Conservation (phyloP, 2,329 filamentous ascomycete genomes). For the Cryphonectria nitschkei region DNA sequence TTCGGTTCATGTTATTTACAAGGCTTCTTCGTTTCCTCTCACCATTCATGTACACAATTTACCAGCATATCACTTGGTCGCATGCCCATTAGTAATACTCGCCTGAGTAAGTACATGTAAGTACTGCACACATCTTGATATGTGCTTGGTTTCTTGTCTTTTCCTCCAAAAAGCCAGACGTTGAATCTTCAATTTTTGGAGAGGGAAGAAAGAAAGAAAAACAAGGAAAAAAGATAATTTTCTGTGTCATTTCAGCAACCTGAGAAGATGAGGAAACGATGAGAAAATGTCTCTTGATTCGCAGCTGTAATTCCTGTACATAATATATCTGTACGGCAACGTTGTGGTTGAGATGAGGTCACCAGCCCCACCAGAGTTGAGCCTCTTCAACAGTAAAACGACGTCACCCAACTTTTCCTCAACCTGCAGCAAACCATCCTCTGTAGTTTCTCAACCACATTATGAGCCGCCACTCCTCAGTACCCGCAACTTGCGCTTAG, state of each 20-base stretch:
- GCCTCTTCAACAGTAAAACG: conserved; percentile 9
- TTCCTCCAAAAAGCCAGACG: too few species aligned
- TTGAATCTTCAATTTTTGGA: too few species aligned
- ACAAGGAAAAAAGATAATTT: too few species aligned
- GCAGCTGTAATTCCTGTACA: too few species aligned
- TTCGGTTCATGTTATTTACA: not conserved
- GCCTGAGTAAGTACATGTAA: too few species aligned
- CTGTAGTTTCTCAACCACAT: not conserved
- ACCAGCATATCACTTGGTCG: not conserved
- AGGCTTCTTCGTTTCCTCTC: not conserved
- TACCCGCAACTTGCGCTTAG: not conserved
- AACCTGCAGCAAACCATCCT: not conserved
- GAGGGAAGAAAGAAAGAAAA: not conserved
- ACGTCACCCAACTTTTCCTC: not conserved
- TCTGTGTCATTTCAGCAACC: too few species aligned
- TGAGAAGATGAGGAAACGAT: too few species aligned
- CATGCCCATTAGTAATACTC: not conserved
- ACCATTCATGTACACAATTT: not conserved
- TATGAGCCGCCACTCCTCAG: not conserved
- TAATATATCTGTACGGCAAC: too few species aligned
- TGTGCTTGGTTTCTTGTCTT: too few species aligned
- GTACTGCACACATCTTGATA: too few species aligned
- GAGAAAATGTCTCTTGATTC: too few species aligned
- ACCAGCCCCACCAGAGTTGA: conserved; percentile 7
- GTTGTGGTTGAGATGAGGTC: not conserved